Evolutionary conservation across 78 protist species (phyloP).

Genomic region (Cavenderia fasciculata): DNA sequence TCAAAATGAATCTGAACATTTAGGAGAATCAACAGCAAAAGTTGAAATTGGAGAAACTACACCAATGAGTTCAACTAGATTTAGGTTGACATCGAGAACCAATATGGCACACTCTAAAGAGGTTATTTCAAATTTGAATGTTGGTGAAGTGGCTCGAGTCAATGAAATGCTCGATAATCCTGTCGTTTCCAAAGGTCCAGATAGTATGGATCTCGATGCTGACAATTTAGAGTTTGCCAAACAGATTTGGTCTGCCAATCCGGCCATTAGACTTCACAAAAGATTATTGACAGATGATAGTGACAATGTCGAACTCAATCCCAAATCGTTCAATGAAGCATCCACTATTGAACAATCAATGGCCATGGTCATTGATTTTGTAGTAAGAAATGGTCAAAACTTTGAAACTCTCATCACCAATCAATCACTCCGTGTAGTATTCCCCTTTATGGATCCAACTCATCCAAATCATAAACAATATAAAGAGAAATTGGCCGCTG

Average conservation of each 20-base stretch:
- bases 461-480: constrained; percentile 8
- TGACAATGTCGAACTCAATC: not conserved
- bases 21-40: not conserved
- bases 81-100: not conserved
- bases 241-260: constrained; percentile 69
- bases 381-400: constrained; percentile 46
- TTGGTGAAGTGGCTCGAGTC: not conserved
- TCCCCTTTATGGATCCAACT: constrained; percentile 22
- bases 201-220: constrained; percentile 67
- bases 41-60: not conserved
- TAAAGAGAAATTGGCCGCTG: constrained; percentile 26
- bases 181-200: not conserved
- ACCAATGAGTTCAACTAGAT: too few species aligned
- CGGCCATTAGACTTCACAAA: constrained; percentile 32
- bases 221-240: constrained; percentile 55
- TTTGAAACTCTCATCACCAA: constrained; percentile 47
- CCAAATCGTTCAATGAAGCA: constrained; percentile 26
- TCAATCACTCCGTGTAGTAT: constrained; percentile 23
- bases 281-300: constrained; percentile 33
- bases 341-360: constrained; percentile 57
- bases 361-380: constrained; percentile 66
- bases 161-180: constrained; percentile 5
- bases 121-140: not conserved
- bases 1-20: not conserved
- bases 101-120: not conserved